Conservation (phyloP, 192 early-diverging fungal species). For the Coemansia sp. region DNA sequence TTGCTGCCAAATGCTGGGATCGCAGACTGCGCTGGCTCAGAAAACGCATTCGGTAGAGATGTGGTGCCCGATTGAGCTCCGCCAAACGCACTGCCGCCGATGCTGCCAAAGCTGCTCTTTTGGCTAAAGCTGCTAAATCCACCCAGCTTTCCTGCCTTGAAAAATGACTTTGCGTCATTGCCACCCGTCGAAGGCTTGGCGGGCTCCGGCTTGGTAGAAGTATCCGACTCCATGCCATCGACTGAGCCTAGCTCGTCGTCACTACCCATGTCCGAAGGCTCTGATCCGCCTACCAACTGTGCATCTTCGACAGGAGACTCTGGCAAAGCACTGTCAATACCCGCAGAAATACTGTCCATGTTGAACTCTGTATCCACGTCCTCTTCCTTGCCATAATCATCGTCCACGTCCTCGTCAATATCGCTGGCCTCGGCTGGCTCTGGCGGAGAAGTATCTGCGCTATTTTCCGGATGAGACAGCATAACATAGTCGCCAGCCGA, state of each 20-base stretch:
- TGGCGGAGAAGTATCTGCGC: neutral
- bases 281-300: no score
- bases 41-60: constrained; percentile 37
- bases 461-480: constrained; percentile 20
- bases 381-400: neutral
- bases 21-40: constrained; percentile 1
- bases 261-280: neutral
- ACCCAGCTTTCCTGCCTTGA: constrained; percentile 35
- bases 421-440: neutral
- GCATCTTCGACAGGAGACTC: neutral
- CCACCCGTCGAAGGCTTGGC: neutral
- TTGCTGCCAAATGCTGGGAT: constrained; percentile 32
- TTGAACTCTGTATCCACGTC: neutral
- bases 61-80: neutral
- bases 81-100: constrained; percentile 2
- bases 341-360: constrained; percentile 15
- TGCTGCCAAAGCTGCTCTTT: constrained; percentile 5
- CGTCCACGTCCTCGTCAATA: neutral
- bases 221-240: neutral
- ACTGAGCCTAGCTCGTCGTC: constrained; percentile 6
- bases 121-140: constrained; percentile 18
- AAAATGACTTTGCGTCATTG: constrained; percentile 20
- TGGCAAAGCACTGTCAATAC: constrained; percentile 12
- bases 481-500: constrained; percentile 26
- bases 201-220: neutral